Conservation (phyloP, 2,329 filamentous ascomycete species). For the Trichophyton rubrum region DNA sequence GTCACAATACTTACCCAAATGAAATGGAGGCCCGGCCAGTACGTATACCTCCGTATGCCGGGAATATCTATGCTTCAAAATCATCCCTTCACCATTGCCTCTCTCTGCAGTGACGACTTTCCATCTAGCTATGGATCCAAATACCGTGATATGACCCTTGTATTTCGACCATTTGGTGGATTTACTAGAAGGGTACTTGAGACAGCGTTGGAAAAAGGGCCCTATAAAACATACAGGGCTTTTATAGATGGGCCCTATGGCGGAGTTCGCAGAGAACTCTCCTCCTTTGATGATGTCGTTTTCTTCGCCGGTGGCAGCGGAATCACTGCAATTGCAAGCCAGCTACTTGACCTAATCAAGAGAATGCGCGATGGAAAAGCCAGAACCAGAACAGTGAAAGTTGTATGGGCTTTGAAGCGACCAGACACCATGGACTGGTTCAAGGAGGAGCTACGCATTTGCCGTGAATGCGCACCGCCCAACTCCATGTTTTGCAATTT, state of each 20-base stretch:
- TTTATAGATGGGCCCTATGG: conserved; percentile 93
- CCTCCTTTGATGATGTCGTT: conserved; percentile 86
- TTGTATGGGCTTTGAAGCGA: conserved; percentile 87
- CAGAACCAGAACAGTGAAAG: conserved; percentile 76
- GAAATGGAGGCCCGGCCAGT: conserved; percentile 86
- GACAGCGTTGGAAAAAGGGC: conserved; percentile 70
- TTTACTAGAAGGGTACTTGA: conserved; percentile 80
- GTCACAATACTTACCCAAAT: conserved; percentile 88
- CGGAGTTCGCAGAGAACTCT: conserved; percentile 78
- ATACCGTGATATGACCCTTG: conserved; percentile 77
- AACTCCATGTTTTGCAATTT: conserved; percentile 89
- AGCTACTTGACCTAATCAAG: conserved; percentile 87
- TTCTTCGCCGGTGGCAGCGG: conserved; percentile 89
- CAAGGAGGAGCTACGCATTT: conserved; percentile 84
- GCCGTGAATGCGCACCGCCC: conserved; percentile 74
- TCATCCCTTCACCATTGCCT: conserved; percentile 90
- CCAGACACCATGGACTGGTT: conserved; percentile 97
- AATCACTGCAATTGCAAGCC: conserved; percentile 84
- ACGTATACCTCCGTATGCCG: conserved; percentile 88
- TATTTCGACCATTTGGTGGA: conserved; percentile 82
- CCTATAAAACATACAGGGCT: conserved; percentile 81
- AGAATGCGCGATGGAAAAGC: conserved; percentile 91
- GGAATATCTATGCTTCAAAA: conserved; percentile 83
- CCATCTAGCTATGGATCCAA: conserved; percentile 80
- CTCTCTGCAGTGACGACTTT: conserved; percentile 83